Base-by-base conservation (phyloP, 176 grass and related monocot genomes). In the Coix lacrymajobi region DNA sequence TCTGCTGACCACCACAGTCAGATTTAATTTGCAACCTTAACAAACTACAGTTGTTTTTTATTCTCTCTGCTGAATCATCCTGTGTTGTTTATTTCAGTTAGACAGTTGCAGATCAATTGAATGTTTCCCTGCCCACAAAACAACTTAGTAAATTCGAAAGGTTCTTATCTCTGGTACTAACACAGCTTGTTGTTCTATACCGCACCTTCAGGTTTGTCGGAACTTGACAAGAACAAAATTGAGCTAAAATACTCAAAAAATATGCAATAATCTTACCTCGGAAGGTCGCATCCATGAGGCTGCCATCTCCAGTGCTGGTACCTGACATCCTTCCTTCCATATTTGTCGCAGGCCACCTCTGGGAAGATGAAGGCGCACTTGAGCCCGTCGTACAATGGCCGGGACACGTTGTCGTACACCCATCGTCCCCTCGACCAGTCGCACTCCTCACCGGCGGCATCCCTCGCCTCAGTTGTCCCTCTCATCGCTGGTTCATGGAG, bases 251-350 rank as follows among this genome's bases (percentile, higher is more conserved):
- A 82, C 54, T 76, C 22, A 31, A 3, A 15, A 71, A 45, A 72
- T 44, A 4, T 57, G 30, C n/a, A 37, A 28, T 22, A 10, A 76
- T 15, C 37, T 11, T 91, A 93, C 94, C 94, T 93, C 11, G 89
- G 91, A 76, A 97, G 90, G 83, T 94, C 84, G 66, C 95, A 97
- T 78, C 86, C 90, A 37, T 89, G 71, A 20, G 92, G 95, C 74
- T 97, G 92, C 95, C 95, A 97, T 82, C 95, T 90, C 95, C 95
- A 97, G 12, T 92, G 84, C 86, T 97, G 88, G 86, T 97, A 94
- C 90, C 25, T 94, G 73, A 48, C 73, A 48, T 97, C 90, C 56
- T 89, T 91, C 46, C 92, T 79, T 0, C 95, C 95, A 81, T 94
- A 94, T 17, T 91, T 91, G 79, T 87, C 84, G 38, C 92, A 98